Percentiles rank a stretch among this genome's conserved stretches.
Conservation (phyloP, 1,284 basidiomycete genomes). For the Sanguinoderma infundibulare region DNA sequence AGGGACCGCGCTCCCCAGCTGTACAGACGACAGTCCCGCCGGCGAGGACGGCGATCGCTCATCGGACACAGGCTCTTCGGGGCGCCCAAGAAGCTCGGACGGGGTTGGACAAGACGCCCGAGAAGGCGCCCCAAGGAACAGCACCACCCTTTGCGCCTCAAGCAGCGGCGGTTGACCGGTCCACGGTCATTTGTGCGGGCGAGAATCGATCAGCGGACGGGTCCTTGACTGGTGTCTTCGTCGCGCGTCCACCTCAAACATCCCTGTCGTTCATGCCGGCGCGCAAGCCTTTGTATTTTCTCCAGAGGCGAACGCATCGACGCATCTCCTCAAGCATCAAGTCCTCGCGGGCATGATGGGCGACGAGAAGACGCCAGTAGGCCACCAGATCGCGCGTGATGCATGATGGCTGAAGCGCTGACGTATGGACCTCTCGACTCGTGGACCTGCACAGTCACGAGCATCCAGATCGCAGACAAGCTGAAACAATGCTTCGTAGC, state of each 20-base stretch:
- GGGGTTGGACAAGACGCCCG: neutral
- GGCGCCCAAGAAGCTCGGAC: constrained; percentile 7
- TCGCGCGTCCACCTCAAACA: constrained; percentile 7
- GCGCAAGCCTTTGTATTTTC: too few relatives aligned
- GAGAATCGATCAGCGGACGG: constrained; percentile 9
- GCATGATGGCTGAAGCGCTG: neutral
- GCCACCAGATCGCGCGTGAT: neutral
- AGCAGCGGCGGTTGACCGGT: neutral
- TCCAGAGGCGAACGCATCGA: too few relatives aligned
- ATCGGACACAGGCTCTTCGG: constrained; percentile 1
- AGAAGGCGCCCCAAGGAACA: neutral
- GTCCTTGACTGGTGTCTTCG: constrained; percentile 6
- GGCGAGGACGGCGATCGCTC: constrained; percentile 5
- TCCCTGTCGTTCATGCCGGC: constrained; percentile 1
- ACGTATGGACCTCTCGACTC: neutral
- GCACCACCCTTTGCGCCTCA: neutral
- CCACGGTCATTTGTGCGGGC: neutral
- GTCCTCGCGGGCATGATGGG: too few relatives aligned
- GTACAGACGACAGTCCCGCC: neutral
- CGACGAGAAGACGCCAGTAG: neutral
- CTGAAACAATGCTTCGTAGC: neutral
- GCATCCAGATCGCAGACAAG: neutral
- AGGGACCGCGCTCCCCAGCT: neutral
- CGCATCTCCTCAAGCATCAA: too few relatives aligned
- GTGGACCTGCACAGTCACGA: neutral